Evolutionary conservation across 345 rosid species (phyloP).

Genomic region (Streptanthus diversifolius): DNA sequence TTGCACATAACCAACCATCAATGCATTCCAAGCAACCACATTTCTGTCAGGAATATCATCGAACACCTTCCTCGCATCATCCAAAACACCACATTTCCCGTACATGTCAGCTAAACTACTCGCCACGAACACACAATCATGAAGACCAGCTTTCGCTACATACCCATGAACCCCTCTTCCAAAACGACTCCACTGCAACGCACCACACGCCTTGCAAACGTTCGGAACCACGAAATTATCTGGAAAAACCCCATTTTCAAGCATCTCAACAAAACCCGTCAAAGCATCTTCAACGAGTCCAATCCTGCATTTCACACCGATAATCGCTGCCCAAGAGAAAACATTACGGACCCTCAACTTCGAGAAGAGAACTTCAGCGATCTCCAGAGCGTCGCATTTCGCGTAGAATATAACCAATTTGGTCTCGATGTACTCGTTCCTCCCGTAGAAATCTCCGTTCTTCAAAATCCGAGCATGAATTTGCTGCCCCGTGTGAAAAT

Average conservation of each 20-base stretch:
- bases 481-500: conserved; percentile 53
- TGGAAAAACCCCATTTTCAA: conserved; percentile 45
- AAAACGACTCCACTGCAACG: conserved; percentile 45
- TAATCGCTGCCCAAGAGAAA: conserved; percentile 86
- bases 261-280: conserved; percentile 55
- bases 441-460: conserved; percentile 50
- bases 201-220: conserved; percentile 71
- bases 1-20: conserved; percentile 57
- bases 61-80: conserved; percentile 59
- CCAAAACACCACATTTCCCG: conserved; percentile 56
- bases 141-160: conserved; percentile 51
- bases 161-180: conserved; percentile 74
- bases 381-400: conserved; percentile 51
- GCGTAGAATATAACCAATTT: conserved; percentile 66
- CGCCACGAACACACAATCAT: conserved; percentile 60
- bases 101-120: conserved; percentile 70
- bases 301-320: conserved; percentile 58
- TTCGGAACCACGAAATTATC: conserved; percentile 77
- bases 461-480: conserved; percentile 71
- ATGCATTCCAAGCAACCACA: conserved; percentile 59
- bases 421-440: conserved; percentile 61
- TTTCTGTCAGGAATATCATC: conserved; percentile 53
- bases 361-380: conserved; percentile 43
- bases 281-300: conserved; percentile 53
- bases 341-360: conserved; percentile 48